phyloP scores from a whole-genome alignment of 148 eudicot genomes.

The Rhododendron simsii region DNA sequence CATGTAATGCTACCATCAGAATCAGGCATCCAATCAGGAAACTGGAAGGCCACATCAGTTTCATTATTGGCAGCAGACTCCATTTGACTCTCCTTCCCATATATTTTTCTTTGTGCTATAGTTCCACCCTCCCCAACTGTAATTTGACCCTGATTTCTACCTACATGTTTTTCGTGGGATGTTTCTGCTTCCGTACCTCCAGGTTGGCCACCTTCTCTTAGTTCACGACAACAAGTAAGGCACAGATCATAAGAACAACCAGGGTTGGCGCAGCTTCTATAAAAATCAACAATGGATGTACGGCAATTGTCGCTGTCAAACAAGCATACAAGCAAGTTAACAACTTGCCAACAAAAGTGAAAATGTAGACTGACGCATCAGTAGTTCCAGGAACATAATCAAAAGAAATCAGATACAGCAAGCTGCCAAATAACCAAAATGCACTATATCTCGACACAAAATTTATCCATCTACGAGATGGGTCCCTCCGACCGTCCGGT shows the following conservation, averaged over 20 bases:
- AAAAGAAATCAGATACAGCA: neutral
- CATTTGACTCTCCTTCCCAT: slow-evolving; percentile 9
- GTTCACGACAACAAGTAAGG: slow-evolving; percentile 9
- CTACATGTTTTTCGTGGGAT: neutral
- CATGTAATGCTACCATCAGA: slow-evolving; percentile 57
- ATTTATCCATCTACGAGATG: neutral
- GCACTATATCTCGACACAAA: neutral
- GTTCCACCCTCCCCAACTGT: neutral
- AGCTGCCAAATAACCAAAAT: neutral
- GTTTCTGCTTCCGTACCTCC: slow-evolving; percentile 12
- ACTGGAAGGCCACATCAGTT: slow-evolving; percentile 11
- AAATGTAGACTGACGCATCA: neutral
- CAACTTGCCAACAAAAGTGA: neutral
- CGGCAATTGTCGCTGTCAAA: slow-evolving; percentile 12
- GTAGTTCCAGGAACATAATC: neutral
- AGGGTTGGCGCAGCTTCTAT: slow-evolving; percentile 8
- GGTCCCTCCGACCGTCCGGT: neutral
- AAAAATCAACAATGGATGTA: slow-evolving; percentile 12
- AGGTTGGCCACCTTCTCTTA: slow-evolving; percentile 8
- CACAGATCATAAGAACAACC: slow-evolving; percentile 14
- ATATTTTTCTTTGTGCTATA: neutral
- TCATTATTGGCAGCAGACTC: slow-evolving; percentile 7
- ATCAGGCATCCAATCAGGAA: slow-evolving; percentile 40
- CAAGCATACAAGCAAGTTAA: neutral
- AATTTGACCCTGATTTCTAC: slow-evolving; percentile 4